phyloP scores from a whole-genome alignment of 768 basidiomycete genomes.

The Psilocybe sp. region DNA sequence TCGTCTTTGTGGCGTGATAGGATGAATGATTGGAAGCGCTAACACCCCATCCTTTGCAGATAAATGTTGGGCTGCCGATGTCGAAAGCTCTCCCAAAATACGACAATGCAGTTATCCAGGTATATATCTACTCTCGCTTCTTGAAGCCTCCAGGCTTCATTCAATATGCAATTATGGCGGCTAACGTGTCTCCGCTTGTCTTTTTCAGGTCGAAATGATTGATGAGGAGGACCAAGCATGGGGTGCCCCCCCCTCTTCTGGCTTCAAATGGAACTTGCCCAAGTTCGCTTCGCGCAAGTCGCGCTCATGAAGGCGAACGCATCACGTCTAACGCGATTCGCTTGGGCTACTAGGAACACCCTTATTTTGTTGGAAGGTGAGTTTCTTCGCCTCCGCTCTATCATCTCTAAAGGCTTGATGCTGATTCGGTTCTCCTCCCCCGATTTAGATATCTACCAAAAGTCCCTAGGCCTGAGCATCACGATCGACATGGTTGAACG shows the following conservation, averaged over 20 bases:
- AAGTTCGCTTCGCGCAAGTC: conserved; percentile 12
- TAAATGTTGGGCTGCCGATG: conserved; percentile 5
- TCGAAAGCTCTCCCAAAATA: conserved; percentile 8
- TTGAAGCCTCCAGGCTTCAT: not conserved
- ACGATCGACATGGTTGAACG: too few relatives aligned
- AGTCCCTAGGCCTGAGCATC: too few relatives aligned
- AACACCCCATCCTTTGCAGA: conserved; percentile 1
- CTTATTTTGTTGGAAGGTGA: too few relatives aligned
- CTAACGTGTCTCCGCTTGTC: conserved; percentile 4
- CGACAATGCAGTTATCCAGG: conserved; percentile 2
- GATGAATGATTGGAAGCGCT: not conserved
- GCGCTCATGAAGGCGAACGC: too few relatives aligned
- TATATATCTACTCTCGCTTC: not conserved
- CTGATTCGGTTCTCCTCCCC: too few relatives aligned
- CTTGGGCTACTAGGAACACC: too few relatives aligned
- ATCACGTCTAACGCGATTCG: too few relatives aligned
- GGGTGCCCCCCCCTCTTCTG: conserved; percentile 25
- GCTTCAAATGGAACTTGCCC: conserved; percentile 17
- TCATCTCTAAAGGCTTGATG: too few relatives aligned
- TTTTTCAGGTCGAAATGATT: conserved; percentile 26
- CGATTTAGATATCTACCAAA: too few relatives aligned
- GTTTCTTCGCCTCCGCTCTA: too few relatives aligned
- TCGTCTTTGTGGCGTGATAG: too few relatives aligned
- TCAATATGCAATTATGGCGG: conserved; percentile 4
- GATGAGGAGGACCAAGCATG: conserved; percentile 40